Evolutionary conservation across 2,329 filamentous ascomycete genomes (phyloP), one percentile per base, ranked within the genome.

Genomic region (Cadophora malorum): DNA sequence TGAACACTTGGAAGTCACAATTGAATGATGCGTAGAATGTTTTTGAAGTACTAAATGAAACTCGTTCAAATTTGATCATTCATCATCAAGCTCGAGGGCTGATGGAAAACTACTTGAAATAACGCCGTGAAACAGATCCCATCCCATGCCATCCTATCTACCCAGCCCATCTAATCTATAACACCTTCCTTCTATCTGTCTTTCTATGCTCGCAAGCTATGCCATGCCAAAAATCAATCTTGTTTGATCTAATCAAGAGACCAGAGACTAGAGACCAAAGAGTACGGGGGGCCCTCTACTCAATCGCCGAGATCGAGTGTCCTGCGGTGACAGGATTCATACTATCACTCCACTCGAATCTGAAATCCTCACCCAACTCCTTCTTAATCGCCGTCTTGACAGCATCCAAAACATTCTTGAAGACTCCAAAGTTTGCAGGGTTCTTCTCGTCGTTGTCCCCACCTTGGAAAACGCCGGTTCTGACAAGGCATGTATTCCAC

Each of bases 401-500:
- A 0, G 90, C 90, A 72, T 92, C 89, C 52, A 91, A 82, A 14
- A 93, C 91, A 75, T 92, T 91, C 68, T 82, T 79, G 81, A 93
- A 93, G 50, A 93, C 90, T 71, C 91, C 91, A 76, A 93, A 92
- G 81, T 85, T 91, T 76, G 91, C 91, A 0, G 91, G 91, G 81
- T 92, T 93, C 80, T 92, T 83, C 79, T 90, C 85, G 76, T 93
- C 91, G 77, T 93, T 93, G 68, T 88, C 90, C 21, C 87, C 90
- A 70, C 91, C 91, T 81, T 92, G 89, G 85, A 91, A 93, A 59
- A 93, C 90, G 80, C 91, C 91, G 0, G 91, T 93, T 76, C 90
- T 87, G 66, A 93, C 91, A 65, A 93, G 81, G 76, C 91, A 93
- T 3, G 91, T 93, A 81, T 93, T 93, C 91, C 91, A 93, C 69